Percentiles rank a stretch among this genome's conserved stretches.
phyloP scores from a whole-genome alignment of 2,329 filamentous ascomycete genomes.

The Sphaceloma murrayae region DNA sequence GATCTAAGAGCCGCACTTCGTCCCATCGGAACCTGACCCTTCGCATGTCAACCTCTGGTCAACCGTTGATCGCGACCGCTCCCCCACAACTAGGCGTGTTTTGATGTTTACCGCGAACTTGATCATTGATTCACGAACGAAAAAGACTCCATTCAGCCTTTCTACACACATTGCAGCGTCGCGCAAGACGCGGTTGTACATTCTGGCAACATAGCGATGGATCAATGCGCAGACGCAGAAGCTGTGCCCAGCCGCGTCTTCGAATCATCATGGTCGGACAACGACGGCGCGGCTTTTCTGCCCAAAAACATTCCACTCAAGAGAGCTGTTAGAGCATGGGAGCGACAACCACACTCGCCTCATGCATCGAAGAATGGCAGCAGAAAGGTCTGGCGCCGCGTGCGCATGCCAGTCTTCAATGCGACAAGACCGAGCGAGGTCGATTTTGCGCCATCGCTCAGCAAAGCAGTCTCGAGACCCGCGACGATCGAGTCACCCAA shows the following conservation, averaged over 20 bases:
- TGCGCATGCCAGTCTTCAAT: slow-evolving; percentile 6
- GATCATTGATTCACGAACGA: no score
- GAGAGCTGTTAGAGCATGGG: slow-evolving; percentile 40
- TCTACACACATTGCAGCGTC: no score
- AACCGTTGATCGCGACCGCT: slow-evolving; percentile 5
- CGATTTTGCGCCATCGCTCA: not conserved
- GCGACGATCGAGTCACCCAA: slow-evolving; percentile 26
- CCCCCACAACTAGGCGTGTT: slow-evolving; percentile 12
- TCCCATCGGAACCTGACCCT: no score
- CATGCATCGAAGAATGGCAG: slow-evolving; percentile 29
- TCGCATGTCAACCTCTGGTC: slow-evolving; percentile 2
- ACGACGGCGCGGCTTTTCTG: slow-evolving; percentile 34
- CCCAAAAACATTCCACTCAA: slow-evolving; percentile 34
- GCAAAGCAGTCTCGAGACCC: no score
- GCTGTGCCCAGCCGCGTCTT: slow-evolving; percentile 20
- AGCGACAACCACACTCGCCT: slow-evolving; percentile 37
- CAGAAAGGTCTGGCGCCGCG: slow-evolving; percentile 41
- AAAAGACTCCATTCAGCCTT: no score
- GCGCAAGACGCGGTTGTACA: no score
- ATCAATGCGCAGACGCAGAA: not conserved
- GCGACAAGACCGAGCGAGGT: not conserved
- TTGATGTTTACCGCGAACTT: slow-evolving; percentile 11
- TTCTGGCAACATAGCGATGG: no score
- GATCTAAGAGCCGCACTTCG: no score
- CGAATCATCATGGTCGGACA: slow-evolving; percentile 33